Conservation (phyloP, 73 alveolate genomes). For the Paramecium pentaurelia region DNA sequence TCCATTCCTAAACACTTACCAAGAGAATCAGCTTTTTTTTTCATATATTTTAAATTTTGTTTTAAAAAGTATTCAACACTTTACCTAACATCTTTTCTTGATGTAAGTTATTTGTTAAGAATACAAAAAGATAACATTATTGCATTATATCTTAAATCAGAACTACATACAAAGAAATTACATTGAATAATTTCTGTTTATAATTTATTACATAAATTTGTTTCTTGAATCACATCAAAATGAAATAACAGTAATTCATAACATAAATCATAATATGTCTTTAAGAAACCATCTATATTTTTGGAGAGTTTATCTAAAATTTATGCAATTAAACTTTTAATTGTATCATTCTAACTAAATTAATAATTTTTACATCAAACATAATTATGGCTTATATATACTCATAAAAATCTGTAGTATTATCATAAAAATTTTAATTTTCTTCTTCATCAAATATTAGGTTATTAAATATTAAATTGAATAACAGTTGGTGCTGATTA, state of each 20-base stretch:
- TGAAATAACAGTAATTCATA: not conserved
- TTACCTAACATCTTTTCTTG: not conserved
- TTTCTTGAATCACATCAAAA: not conserved
- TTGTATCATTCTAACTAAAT: not conserved
- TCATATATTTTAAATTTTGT: not conserved
- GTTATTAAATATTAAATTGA: not conserved
- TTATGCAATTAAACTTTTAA: not conserved
- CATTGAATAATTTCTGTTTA: not conserved
- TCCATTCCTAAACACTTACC: conserved; percentile 29
- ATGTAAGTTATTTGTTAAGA: not conserved
- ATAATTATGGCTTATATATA: not conserved
- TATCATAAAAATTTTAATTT: not conserved
- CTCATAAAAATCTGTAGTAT: not conserved
- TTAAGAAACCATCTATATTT: not conserved
- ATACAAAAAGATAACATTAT: not conserved
- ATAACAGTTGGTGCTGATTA: not conserved
- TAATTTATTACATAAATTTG: not conserved
- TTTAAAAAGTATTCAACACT: not conserved
- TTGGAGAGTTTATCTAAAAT: not conserved
- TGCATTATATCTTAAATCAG: conserved; percentile 22
- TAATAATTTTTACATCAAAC: not conserved
- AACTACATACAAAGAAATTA: not conserved
- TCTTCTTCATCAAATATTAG: not conserved
- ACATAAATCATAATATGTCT: not conserved
- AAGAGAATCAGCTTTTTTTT: not conserved